phyloP scores from a whole-genome alignment of 2,329 filamentous ascomycete genomes.

The Samsoniella hepiali region DNA sequence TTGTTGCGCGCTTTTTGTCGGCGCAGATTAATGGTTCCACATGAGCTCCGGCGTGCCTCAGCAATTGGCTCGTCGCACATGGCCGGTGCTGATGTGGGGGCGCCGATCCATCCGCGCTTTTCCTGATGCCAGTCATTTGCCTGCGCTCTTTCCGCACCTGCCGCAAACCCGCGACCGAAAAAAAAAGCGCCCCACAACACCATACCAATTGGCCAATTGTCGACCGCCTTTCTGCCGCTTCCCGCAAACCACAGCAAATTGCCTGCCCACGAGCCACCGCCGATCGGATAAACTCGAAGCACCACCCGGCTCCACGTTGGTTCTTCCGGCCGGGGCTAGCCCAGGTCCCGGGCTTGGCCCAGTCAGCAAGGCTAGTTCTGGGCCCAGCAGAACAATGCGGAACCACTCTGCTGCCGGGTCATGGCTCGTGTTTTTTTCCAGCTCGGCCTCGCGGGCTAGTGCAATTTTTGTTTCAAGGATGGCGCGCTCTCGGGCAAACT shows the following conservation, averaged over 20 bases:
- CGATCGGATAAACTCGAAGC: slow-evolving; percentile 18
- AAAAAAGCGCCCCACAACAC: slow-evolving; percentile 2
- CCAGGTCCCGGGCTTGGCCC: slow-evolving; percentile 5
- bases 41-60: slow-evolving; percentile 29
- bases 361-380: neutral
- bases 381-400: neutral
- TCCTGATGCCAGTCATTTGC: slow-evolving; percentile 20
- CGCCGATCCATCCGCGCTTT: slow-evolving; percentile 27
- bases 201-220: slow-evolving; percentile 13
- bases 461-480: slow-evolving; percentile 9
- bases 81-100: slow-evolving; percentile 25
- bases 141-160: slow-evolving; percentile 1
- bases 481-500: slow-evolving; percentile 4
- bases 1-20: slow-evolving; percentile 27
- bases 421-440: slow-evolving; percentile 1
- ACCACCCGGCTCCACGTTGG: neutral
- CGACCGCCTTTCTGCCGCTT: slow-evolving; percentile 3
- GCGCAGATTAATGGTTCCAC: slow-evolving; percentile 35
- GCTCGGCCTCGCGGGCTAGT: slow-evolving; percentile 1
- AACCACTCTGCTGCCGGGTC: neutral
- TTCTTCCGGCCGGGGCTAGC: slow-evolving; percentile 9
- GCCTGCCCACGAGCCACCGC: slow-evolving; percentile 3
- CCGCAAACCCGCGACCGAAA: slow-evolving; percentile 7
- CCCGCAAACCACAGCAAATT: neutral
- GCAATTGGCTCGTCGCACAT: slow-evolving; percentile 29